Conservation (phyloP, 75 land plant species). For the Selaginella moellendorffii region DNA sequence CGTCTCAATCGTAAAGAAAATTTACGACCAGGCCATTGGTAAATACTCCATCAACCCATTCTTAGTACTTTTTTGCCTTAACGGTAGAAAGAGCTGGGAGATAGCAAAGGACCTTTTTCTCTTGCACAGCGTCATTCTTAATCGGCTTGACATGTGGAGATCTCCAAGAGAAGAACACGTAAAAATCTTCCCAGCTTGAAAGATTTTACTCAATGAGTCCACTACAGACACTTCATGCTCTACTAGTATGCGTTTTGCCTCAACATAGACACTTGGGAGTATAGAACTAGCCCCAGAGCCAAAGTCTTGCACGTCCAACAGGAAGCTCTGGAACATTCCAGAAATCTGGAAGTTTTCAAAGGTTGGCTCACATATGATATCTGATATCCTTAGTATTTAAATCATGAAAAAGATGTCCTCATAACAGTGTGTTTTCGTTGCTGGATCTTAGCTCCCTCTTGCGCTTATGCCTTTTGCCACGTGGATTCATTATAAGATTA, state of each 20-base stretch:
- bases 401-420: too few relatives aligned
- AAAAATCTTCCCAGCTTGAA: background rate
- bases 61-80: background rate
- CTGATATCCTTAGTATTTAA: too few relatives aligned
- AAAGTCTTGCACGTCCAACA: conserved; percentile 17
- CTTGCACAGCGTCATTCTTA: background rate
- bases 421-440: too few relatives aligned
- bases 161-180: conserved; percentile 2
- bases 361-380: too few relatives aligned
- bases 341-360: conserved; percentile 15
- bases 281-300: conserved; percentile 13
- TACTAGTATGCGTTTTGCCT: conserved; percentile 26
- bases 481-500: too few relatives aligned
- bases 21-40: conserved; percentile 25
- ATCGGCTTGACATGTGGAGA: background rate
- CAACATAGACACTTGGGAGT: conserved; percentile 20
- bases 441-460: too few relatives aligned
- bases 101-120: background rate
- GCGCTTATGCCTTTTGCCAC: too few relatives aligned
- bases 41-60: background rate
- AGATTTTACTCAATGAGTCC: background rate
- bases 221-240: conserved; percentile 11
- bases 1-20: conserved; percentile 20
- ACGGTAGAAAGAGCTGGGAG: conserved; percentile 11
- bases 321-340: conserved; percentile 13